Base-by-base conservation (phyloP, 306 rosid genomes). In the Nissolia schottii region DNA sequence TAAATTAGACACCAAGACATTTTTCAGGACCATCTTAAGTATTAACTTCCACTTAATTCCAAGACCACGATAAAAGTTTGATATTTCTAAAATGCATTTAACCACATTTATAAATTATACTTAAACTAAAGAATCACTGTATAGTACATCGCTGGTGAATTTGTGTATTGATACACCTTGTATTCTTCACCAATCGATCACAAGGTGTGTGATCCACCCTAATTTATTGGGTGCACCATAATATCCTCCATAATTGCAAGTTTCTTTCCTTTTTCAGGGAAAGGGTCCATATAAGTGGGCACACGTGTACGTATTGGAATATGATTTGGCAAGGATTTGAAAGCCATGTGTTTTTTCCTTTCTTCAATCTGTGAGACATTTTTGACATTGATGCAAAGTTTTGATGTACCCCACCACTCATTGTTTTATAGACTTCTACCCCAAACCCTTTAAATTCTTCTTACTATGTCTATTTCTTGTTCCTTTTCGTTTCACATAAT, bases 291-390 rank as follows among this genome's bases (percentile, higher is more conserved):
- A n/a, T 75, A 37, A 83, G 84, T 83, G 87, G 87, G 80, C 82
- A 79, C 87, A 79, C 72, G 82, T 75, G 53, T 67, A 46, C 27
- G 2, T 79, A 72, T 76, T 79, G 84, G 87, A 83, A 67, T 61
- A 48, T 79, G 87, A 83, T 76, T 83, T 79, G 82, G 80, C 79
- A 76, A 61, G 64, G 84, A 67, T 79, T 71, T 83, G 82, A 79
- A 51, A 71, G 71, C 59, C 59, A n/a, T 67, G 16, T 71, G 71
- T 79, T 41, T 60, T 35, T 60, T 65, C 55, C 63, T 80, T 74
- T 45, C 56, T 68, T 61, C 63, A 15, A 60, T 15, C 32, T 53
- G 35, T 66, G 49, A 51, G 75, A 73, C 77, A 77, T 80, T 49
- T 18, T 83, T 65, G 35, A 55, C 59, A 75, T 83, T 18, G 16